Evolutionary conservation across 1,139 yeast genomes (phyloP).

Genomic region (Saccharomyces hybrid): DNA sequence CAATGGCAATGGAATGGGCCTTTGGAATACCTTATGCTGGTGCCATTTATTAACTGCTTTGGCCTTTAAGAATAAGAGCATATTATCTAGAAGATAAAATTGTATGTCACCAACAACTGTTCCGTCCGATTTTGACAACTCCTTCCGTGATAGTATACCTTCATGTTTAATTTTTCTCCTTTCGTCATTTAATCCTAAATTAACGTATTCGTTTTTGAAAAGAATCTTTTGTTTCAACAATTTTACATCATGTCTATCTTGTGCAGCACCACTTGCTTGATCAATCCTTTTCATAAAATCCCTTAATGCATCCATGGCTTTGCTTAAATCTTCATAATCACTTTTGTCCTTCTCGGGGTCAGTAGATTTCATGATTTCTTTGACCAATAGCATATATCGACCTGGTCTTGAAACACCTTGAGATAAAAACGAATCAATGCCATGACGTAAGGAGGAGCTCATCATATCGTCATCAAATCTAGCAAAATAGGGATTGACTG

Average conservation of each 20-base stretch:
- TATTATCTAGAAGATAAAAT: conserved; percentile 82
- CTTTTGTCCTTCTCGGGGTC: conserved; percentile 42
- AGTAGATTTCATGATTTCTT: conserved; percentile 78
- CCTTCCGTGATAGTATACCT: conserved; percentile 32
- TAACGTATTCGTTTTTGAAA: conserved; percentile 80
- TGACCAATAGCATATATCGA: conserved; percentile 77
- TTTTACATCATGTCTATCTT: conserved; percentile 85
- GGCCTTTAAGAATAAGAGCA: conserved; percentile 74
- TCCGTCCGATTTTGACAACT: conserved; percentile 27
- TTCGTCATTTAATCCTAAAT: conserved; percentile 75
- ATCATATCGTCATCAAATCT: conserved; percentile 88
- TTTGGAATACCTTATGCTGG: conserved; percentile 82
- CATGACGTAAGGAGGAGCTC: conserved; percentile 76
- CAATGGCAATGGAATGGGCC: conserved; percentile 86
- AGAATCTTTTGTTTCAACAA: conserved; percentile 70
- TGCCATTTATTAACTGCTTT: conserved; percentile 87
- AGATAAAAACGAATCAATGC: conserved; percentile 84
- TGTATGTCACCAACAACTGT: conserved; percentile 50
- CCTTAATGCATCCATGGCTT: conserved; percentile 70
- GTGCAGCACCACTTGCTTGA: conserved; percentile 87
- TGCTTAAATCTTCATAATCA: conserved; percentile 62
- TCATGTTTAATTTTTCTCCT: conserved; percentile 54
- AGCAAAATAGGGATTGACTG: conserved; percentile 82
- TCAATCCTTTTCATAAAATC: conserved; percentile 76
- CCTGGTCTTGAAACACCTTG: conserved; percentile 97